Base-by-base conservation (phyloP, 192 early-diverging fungal genomes). In the Allomyces macrogynus region DNA sequence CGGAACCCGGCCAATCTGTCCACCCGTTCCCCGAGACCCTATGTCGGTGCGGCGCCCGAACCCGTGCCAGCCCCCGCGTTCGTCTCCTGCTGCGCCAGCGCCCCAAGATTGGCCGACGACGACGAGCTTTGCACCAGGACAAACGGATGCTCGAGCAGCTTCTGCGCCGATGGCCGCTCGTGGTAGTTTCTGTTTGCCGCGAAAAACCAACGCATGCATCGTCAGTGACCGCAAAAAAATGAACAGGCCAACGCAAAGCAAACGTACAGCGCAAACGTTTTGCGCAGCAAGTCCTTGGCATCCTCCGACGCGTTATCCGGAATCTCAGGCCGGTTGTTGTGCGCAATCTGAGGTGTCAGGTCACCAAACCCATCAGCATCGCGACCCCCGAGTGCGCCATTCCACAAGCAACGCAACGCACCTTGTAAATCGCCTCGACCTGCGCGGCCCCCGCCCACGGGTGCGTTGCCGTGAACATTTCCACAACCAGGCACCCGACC, bases 381-480 rank as follows among this genome's bases (percentile, higher is more conserved):
- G 49, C 9, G 16, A 1, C 49, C 43, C 43, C 20, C 54, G 54
- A n/a, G 40, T 12, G 54, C 32, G 23, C 12, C 1, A 10, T 3
- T 23, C 7, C 32, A 7, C 1, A 40, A 40, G 25, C 25, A 24
- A 22, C 0, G 72, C 67, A 70, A 54, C 75, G 76, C 62, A 84
- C 81, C 72, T 84, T 80, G 72, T 86, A 88, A 63, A 91, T 82
- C 10, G 87, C 87, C 71, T 88, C 87, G 81, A 88, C 81, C 70
- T 89, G 86, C 23, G 84, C 83, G 62, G 81, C 84, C 61, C 84
- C 82, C 23, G 87, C 84, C 71, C 85, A 99, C 10, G 96, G 96
- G 72, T 96, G 91, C 11, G 84, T 78, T 9, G 91, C 92, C 0
- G 93, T 95, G 68, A 99, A 87, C 96, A 99, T 99, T 77, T 99